A percentile compares a stretch with the other conserved stretches of the same genome.
phyloP scores from a whole-genome alignment of 176 grass and related monocot species.

The Aegilops bicornis region DNA sequence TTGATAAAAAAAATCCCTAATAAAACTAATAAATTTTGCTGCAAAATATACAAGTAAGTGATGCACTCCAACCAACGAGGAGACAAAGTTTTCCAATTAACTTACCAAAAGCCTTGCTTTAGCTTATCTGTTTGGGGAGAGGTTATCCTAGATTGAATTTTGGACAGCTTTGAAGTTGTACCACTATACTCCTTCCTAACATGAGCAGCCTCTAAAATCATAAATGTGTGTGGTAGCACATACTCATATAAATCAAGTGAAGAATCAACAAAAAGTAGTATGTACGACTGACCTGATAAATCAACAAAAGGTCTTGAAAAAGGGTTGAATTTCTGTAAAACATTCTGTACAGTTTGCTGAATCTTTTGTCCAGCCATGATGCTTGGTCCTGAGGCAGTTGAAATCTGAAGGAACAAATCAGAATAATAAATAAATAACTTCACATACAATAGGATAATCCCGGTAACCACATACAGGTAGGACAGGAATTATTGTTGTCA shows the following conservation, averaged over 20 bases:
- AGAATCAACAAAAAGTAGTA: conserved; percentile 12
- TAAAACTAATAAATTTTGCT: conserved; percentile 11
- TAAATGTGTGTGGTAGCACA: conserved; percentile 28
- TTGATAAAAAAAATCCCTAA: background rate
- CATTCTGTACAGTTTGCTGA: conserved; percentile 77
- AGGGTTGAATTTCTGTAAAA: conserved; percentile 84
- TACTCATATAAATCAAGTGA: background rate
- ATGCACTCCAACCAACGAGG: background rate
- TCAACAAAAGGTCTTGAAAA: conserved; percentile 91
- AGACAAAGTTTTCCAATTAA: conserved; percentile 1
- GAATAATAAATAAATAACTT: background rate
- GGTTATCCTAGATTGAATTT: conserved; percentile 85
- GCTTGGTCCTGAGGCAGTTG: conserved; percentile 40
- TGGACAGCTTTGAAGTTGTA: conserved; percentile 83
- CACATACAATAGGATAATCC: background rate
- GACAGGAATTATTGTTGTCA: background rate
- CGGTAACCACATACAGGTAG: background rate
- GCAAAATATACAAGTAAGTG: background rate
- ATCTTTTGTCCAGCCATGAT: conserved; percentile 96
- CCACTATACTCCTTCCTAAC: conserved; percentile 93
- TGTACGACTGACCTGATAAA: conserved; percentile 66
- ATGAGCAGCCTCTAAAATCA: conserved; percentile 68
- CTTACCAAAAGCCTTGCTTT: conserved; percentile 87
- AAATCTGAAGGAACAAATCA: conserved; percentile 44
- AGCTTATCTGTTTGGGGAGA: conserved; percentile 68